Evolutionary conservation across 2,329 filamentous ascomycete genomes (phyloP), one percentile per base, ranked within the genome.

Genomic region (Nothopassalora personata): DNA sequence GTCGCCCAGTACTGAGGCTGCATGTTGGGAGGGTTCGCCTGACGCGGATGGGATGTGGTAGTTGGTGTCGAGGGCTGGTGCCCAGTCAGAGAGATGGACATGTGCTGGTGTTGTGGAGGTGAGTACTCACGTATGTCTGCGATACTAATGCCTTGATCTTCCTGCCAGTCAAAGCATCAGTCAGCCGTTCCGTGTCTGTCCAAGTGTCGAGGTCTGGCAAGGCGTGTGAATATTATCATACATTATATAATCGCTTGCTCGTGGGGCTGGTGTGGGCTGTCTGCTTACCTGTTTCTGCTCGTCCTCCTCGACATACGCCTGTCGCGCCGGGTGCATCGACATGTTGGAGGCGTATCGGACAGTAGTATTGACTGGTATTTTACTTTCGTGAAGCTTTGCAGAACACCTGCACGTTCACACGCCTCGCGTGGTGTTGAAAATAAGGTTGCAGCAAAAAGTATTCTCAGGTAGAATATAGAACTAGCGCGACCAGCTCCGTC

Each of bases 281-380:
- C 31, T 55, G 70, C 83, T 79, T 81, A 89, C 87, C 79, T 87
- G 83, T 55, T 81, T 76, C 49, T 51, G 49, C 71, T 84, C 80
- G 47, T 97, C 93, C 81, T 97, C 93, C 81, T 97, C 93, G 64
- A 97, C 91, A 75, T 95, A 97, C 46, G 93, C 93, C 76, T 93
- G 88, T 66, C 94, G 85, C 73, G 93, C 86, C 59, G 93, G 93
- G 79, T 97, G 93, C 30, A 70, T 64, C 34, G 61, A 57, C 63
- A 65, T 65, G 15, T 50, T 60, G 56, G 49, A 15, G 15, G 27
- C 2, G 15, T 28, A 28, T 11, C n/a, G n/a, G 31, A 39, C 6
- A 23, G 28, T 39, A 11, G 13, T 19, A 13, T 27, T 8, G 3
- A 4, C n/a, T 31, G 52, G 27, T 4, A 33, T 50, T 28, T 39